Percentiles rank a stretch among this genome's conserved stretches.
Conservation (phyloP, 805 yeast species). For the Myxozyma geophila region DNA sequence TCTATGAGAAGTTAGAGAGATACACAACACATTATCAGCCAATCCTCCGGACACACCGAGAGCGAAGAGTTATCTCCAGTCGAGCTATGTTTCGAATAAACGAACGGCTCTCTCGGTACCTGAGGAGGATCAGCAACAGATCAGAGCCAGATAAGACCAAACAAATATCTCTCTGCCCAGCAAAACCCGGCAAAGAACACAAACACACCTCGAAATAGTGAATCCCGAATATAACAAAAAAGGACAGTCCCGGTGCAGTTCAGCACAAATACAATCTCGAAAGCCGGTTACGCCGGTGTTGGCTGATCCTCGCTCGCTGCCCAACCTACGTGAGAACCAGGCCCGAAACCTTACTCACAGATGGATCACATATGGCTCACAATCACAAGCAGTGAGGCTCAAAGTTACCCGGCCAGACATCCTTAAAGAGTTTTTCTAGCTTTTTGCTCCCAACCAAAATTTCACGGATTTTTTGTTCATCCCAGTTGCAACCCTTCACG, state of each 20-base stretch:
- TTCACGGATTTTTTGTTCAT: not conserved
- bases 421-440: not conserved
- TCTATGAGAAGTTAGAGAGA: not conserved
- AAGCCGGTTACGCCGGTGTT: not conserved
- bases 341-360: not conserved
- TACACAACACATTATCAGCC: too few species aligned
- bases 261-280: not conserved
- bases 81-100: not conserved
- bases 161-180: not conserved
- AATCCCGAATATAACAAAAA: too few species aligned
- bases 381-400: conserved; percentile 9
- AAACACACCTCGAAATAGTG: too few species aligned
- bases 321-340: not conserved
- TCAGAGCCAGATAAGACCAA: not conserved
- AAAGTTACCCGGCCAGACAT: not conserved
- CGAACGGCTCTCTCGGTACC: conserved; percentile 4
- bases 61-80: not conserved
- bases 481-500: not conserved
- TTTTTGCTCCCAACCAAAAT: conserved; percentile 17
- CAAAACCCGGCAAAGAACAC: not conserved
- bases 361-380: not conserved
- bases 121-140: not conserved
- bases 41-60: not conserved
- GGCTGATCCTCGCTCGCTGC: not conserved
- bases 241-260: not conserved